Evolutionary conservation across 257 asterid genomes (phyloP).

Genomic region (Solanum bukasovii): DNA sequence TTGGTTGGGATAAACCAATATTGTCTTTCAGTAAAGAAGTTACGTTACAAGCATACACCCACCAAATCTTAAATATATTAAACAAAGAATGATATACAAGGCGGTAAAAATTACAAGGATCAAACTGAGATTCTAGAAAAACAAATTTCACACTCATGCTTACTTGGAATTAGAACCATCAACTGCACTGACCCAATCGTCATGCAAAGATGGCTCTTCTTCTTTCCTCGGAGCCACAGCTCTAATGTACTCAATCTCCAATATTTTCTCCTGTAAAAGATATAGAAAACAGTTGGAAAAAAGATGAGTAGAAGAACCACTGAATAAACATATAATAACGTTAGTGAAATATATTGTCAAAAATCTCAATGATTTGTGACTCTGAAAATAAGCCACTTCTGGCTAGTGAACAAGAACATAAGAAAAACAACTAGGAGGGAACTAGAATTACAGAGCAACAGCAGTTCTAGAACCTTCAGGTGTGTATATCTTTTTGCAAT

Average conservation of each 20-base stretch:
- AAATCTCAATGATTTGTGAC: not conserved
- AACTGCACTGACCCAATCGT: constrained; percentile 96
- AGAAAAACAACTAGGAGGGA: not conserved
- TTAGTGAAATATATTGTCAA: not conserved
- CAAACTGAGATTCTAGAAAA: not conserved
- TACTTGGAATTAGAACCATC: constrained; percentile 80
- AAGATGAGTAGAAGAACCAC: not conserved
- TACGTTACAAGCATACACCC: not conserved
- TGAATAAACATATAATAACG: not conserved
- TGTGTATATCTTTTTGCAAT: not conserved
- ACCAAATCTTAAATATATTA: not conserved
- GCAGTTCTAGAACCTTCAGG: not conserved
- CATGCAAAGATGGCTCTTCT: constrained; percentile 76
- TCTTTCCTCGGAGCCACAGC: constrained; percentile 79
- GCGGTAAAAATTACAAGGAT: not conserved
- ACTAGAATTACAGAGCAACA: not conserved
- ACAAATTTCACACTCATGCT: constrained; percentile 5
- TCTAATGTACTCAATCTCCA: constrained; percentile 84
- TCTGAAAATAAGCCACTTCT: not conserved
- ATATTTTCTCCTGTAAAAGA: constrained; percentile 65
- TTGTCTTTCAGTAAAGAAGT: not conserved
- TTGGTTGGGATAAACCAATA: not conserved
- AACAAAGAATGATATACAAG: not conserved
- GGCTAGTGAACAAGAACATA: not conserved
- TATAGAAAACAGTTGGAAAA: not conserved